phyloP scores from a whole-genome alignment of 257 asterid species.

The Salvia rosmarinus region DNA sequence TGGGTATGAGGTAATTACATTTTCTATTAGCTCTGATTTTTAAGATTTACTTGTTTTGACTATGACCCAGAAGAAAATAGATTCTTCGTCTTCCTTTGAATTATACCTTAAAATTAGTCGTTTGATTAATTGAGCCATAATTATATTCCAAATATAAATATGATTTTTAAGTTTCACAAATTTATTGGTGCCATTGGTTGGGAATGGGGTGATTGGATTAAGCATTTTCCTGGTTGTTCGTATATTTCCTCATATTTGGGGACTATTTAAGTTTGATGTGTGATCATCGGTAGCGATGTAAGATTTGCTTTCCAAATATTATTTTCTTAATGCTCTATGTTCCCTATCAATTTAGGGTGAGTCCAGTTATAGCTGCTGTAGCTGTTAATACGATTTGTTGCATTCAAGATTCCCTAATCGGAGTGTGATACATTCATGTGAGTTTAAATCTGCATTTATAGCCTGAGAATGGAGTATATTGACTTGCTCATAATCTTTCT shows the following conservation, averaged over 20 bases:
- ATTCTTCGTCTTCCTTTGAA: conserved; percentile 34
- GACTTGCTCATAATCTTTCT: not conserved
- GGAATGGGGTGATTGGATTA: conserved; percentile 36
- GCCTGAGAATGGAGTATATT: not conserved
- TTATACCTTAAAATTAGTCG: conserved; percentile 33
- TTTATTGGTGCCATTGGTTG: conserved; percentile 33
- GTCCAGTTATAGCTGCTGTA: too few relatives aligned
- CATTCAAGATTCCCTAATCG: conserved; percentile 1
- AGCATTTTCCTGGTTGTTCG: conserved; percentile 38
- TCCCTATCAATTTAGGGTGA: too few relatives aligned
- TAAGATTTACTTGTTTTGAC: conserved; percentile 59
- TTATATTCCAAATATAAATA: conserved; percentile 25
- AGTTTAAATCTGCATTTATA: conserved; percentile 25
- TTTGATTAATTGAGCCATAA: conserved; percentile 35
- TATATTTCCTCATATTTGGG: conserved; percentile 34
- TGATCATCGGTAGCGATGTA: conserved; percentile 41
- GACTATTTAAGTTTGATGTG: conserved; percentile 38
- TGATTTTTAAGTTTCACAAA: conserved; percentile 15
- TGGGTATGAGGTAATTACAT: conserved; percentile 80
- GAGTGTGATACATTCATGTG: conserved; percentile 26
- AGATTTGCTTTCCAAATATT: conserved; percentile 36
- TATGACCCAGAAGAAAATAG: conserved; percentile 35
- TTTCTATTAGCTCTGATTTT: conserved; percentile 5
- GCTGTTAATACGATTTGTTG: not conserved
- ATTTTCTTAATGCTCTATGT: too few relatives aligned